Conservation (phyloP, 2,329 filamentous ascomycete species). For the Aspergillus tamarii region DNA sequence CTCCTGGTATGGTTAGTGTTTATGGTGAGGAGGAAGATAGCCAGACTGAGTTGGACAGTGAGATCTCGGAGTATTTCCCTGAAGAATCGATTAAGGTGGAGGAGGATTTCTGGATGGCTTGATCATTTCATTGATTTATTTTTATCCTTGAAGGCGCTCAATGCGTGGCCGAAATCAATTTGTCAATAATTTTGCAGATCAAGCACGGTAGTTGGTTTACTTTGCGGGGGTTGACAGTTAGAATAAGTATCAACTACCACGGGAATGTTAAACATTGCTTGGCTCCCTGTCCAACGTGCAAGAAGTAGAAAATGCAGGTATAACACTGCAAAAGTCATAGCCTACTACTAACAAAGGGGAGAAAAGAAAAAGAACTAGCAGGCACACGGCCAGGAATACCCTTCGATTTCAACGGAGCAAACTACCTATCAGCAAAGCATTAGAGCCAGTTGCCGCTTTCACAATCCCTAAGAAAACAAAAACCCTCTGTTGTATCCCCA, state of each 20-base stretch:
- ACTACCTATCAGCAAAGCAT: background rate
- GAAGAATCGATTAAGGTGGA: conserved; percentile 14
- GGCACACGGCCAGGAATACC: background rate
- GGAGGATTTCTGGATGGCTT: conserved; percentile 6
- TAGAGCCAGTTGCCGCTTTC: background rate
- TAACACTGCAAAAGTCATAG: background rate
- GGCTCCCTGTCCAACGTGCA: background rate
- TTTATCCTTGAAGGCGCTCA: background rate
- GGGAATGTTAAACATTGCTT: background rate
- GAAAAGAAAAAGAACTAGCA: background rate
- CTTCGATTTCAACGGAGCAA: background rate
- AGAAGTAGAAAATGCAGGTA: background rate
- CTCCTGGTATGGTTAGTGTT: conserved; percentile 20
- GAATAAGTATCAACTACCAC: background rate
- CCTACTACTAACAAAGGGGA: background rate
- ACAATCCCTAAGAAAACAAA: background rate
- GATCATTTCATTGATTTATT: background rate
- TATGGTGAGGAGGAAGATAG: conserved; percentile 16
- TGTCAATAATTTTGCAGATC: background rate
- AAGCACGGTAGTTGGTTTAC: background rate
- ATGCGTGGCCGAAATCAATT: background rate
- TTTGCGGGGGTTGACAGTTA: background rate
- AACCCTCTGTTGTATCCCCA: background rate
- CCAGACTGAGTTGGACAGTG: conserved; percentile 20
- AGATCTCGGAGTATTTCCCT: conserved; percentile 25